Percentiles rank a stretch among this genome's conserved stretches.
Conservation (phyloP, 306 rosid genomes). For the Lathyrus aphaca region DNA sequence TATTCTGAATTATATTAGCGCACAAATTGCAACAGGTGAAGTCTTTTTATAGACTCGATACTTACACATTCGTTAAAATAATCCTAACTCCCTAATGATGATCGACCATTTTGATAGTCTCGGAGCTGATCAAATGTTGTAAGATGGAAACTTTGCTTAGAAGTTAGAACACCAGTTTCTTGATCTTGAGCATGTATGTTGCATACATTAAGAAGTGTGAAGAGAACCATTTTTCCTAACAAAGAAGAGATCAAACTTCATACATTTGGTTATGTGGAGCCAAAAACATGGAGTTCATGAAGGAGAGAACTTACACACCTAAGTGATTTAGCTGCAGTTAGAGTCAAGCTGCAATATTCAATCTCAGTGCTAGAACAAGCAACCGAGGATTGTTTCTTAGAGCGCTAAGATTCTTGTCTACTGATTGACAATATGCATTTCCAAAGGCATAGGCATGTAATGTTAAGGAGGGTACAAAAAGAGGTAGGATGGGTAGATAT, state of each 20-base stretch:
- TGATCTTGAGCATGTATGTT: not conserved
- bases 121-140: not conserved
- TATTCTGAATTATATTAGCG: not conserved
- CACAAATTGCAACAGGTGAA: not conserved
- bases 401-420: not conserved
- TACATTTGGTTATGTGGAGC: not conserved
- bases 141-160: not conserved
- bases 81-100: too few relatives aligned
- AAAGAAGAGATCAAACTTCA: not conserved
- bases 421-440: not conserved
- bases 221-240: not conserved
- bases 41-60: not conserved
- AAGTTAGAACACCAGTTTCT: not conserved
- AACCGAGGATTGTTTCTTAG: not conserved
- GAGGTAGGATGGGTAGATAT: not conserved
- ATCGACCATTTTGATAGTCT: not conserved
- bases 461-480: not conserved
- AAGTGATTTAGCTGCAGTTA: not conserved
- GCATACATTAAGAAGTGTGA: not conserved
- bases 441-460: not conserved
- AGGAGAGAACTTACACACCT: not conserved
- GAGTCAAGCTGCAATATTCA: not conserved
- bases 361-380: not conserved
- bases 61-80: not conserved
- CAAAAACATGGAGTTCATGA: not conserved